phyloP scores from a whole-genome alignment of 108 stramenopile genomes.

The Parietichytrium sp. region DNA sequence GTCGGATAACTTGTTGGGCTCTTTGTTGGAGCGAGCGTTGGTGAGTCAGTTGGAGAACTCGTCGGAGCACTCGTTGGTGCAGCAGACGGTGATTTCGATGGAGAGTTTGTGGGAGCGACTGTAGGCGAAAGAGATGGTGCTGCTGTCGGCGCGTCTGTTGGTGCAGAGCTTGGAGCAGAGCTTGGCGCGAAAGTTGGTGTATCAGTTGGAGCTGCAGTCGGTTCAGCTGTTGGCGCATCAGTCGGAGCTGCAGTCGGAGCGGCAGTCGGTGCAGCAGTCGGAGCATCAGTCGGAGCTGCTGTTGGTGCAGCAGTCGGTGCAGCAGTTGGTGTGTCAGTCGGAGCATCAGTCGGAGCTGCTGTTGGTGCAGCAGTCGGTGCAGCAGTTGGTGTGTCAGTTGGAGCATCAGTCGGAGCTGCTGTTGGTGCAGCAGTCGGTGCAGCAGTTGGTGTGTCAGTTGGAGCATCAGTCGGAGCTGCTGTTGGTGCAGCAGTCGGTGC shows the following conservation, averaged over 20 bases:
- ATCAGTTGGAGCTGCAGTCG: not conserved
- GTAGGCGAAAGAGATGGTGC: not conserved
- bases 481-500: not conserved
- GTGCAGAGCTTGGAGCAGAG: not conserved
- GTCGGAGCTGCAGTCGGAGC: not conserved
- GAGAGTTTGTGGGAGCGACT: not conserved
- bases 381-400: conserved; percentile 8
- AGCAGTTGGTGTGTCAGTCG: not conserved
- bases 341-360: not conserved
- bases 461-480: not conserved
- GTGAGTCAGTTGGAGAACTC: not conserved
- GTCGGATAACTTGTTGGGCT: not conserved
- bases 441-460: not conserved
- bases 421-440: not conserved
- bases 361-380: not conserved
- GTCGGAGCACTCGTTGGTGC: not conserved
- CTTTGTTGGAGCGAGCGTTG: not conserved
- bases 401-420: not conserved
- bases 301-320: not conserved
- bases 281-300: not conserved
- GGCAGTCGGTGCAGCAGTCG: not conserved
- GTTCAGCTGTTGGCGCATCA: not conserved
- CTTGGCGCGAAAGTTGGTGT: not conserved
- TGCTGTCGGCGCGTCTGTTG: conserved; percentile 16
- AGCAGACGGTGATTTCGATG: not conserved